Conservation (phyloP, 495 filamentous ascomycete genomes). For the Lasiosphaeria ovina region DNA sequence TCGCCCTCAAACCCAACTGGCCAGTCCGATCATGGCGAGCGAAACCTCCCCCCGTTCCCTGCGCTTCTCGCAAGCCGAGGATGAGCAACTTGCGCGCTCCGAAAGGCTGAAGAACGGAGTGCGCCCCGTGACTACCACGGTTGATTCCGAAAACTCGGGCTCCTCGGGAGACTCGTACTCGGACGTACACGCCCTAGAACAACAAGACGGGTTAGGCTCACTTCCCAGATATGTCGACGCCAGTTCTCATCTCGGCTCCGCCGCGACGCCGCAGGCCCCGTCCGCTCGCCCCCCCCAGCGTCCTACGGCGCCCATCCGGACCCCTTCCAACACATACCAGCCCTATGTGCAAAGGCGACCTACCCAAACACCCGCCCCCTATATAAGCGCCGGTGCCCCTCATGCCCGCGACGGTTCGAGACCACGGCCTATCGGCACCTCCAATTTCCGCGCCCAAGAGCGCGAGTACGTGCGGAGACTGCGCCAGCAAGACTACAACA, state of each 20-base stretch:
- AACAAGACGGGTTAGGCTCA: constrained; percentile 46
- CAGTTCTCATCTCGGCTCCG: constrained; percentile 29
- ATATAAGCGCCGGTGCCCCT: constrained; percentile 50
- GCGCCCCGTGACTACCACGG: constrained; percentile 50
- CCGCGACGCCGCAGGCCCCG: constrained; percentile 32
- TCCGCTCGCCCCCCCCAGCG: constrained; percentile 33
- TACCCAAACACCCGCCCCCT: constrained; percentile 25
- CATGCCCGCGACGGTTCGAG: constrained; percentile 75
- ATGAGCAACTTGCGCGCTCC: constrained; percentile 27
- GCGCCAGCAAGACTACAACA: constrained; percentile 58
- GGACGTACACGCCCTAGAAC: constrained; percentile 46
- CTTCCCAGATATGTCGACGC: constrained; percentile 41
- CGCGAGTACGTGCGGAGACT: constrained; percentile 49
- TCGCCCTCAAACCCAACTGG: too few relatives aligned
- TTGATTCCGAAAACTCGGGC: constrained; percentile 63
- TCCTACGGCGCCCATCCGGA: constrained; percentile 38
- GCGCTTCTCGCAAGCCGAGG: constrained; percentile 49
- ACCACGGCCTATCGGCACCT: constrained; percentile 73
- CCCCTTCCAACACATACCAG: constrained; percentile 51
- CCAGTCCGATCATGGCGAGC: constrained; percentile 27
- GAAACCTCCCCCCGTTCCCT: constrained; percentile 52
- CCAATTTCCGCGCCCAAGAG: constrained; percentile 55
- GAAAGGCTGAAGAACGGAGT: constrained; percentile 38
- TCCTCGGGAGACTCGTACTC: constrained; percentile 58
- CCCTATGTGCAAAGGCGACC: constrained; percentile 42